Conservation (phyloP, 1,284 basidiomycete genomes). For the Leccinum griseonigrum region DNA sequence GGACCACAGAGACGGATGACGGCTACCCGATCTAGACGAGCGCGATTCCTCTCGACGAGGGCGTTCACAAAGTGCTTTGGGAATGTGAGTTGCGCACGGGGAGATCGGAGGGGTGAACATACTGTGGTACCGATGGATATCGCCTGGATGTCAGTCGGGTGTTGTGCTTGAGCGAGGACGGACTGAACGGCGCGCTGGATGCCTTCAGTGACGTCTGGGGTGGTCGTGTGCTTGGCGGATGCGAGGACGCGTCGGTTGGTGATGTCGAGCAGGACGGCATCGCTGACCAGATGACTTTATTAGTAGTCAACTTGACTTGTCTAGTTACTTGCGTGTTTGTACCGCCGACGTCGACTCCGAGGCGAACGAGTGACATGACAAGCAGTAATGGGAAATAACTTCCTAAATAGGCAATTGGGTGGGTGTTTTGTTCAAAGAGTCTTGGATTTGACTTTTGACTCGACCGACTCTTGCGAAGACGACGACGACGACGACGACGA, state of each 20-base stretch:
- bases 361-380: conserved; percentile 8
- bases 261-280: conserved; percentile 35
- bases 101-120: not conserved
- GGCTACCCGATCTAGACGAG: conserved; percentile 48
- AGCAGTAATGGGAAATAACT: conserved; percentile 18
- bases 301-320: not conserved
- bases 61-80: conserved; percentile 50
- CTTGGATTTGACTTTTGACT: not conserved
- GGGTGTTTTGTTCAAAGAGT: conserved; percentile 9
- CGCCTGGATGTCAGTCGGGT: conserved; percentile 28
- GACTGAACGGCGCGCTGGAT: conserved; percentile 34
- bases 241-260: conserved; percentile 27
- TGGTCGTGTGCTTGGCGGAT: conserved; percentile 37
- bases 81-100: not conserved
- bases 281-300: conserved; percentile 18
- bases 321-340: conserved; percentile 33
- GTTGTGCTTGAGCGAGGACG: conserved; percentile 28
- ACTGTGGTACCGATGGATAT: conserved; percentile 39
- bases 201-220: conserved; percentile 35
- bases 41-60: conserved; percentile 47
- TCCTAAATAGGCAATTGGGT: conserved; percentile 21
- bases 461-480: not conserved
- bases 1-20: conserved; percentile 51
- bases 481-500: no score
- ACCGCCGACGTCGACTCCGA: conserved; percentile 39